Evolutionary conservation across 2,329 filamentous ascomycete genomes (phyloP).

Genomic region (Scedosporium minutisporum): DNA sequence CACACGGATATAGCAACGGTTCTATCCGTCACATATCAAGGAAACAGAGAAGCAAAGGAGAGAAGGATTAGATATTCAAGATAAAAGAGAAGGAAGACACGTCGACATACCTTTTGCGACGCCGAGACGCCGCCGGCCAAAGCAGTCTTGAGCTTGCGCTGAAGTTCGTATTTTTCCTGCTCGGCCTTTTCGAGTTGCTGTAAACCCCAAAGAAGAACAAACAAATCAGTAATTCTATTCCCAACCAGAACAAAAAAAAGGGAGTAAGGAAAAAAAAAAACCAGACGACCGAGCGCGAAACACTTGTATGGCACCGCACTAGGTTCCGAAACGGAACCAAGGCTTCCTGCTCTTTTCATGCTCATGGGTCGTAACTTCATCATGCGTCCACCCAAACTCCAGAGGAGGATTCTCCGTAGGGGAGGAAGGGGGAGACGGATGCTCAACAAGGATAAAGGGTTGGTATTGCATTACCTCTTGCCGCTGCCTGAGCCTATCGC

Average conservation of each 20-base stretch:
- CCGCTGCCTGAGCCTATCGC: slow-evolving; percentile 42
- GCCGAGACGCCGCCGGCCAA: slow-evolving; percentile 38
- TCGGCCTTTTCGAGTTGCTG: slow-evolving; percentile 52
- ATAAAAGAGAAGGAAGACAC: slow-evolving; percentile 5
- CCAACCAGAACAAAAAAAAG: neutral
- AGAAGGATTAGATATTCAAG: neutral
- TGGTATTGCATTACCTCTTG: slow-evolving; percentile 42
- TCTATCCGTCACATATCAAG: neutral
- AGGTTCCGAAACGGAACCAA: too few species aligned
- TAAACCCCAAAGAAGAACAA: neutral
- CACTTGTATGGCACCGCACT: too few species aligned
- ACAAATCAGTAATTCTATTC: neutral
- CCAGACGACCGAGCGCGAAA: too few species aligned
- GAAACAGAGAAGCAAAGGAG: neutral
- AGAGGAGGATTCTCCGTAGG: too few species aligned
- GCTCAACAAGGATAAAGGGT: neutral
- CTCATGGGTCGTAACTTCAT: too few species aligned
- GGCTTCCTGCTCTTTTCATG: too few species aligned
- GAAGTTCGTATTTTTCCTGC: slow-evolving; percentile 45
- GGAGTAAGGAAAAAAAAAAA: too few species aligned
- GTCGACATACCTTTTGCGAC: slow-evolving; percentile 41
- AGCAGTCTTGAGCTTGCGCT: slow-evolving; percentile 43
- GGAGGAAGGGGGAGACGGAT: too few species aligned
- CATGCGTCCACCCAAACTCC: too few species aligned
- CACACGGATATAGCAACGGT: neutral